Conservation (phyloP, 2,329 filamentous ascomycete genomes). For the Aspergillus phoenicis region DNA sequence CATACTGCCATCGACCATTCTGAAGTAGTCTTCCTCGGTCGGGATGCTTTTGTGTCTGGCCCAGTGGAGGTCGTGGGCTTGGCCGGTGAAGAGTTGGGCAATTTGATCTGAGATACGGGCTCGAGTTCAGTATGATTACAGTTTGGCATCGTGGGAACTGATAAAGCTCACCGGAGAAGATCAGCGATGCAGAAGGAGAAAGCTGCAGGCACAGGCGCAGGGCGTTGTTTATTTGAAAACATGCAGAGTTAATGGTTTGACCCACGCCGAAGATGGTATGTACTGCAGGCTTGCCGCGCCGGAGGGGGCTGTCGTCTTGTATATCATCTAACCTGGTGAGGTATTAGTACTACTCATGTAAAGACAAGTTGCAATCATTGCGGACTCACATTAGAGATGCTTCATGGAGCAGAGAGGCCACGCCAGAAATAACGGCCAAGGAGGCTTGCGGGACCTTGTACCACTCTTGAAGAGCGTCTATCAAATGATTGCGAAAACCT, state of each 20-base stretch:
- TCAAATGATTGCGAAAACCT: background rate
- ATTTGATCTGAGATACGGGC: slow-evolving; percentile 35
- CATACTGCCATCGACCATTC: slow-evolving; percentile 43
- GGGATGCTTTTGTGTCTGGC: slow-evolving; percentile 37
- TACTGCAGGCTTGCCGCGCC: slow-evolving; percentile 45
- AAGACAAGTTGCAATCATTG: background rate
- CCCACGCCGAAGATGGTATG: slow-evolving; percentile 48
- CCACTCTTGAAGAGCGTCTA: background rate
- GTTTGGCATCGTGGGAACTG: background rate
- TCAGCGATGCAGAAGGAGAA: background rate
- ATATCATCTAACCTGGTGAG: slow-evolving; percentile 33
- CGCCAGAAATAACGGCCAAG: background rate
- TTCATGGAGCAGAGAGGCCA: background rate
- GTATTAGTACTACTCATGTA: too few relatives aligned
- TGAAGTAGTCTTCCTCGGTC: slow-evolving; percentile 43
- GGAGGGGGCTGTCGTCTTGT: slow-evolving; percentile 45
- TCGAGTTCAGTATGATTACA: background rate
- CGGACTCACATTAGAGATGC: background rate
- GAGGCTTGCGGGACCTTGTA: background rate
- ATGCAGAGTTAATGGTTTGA: slow-evolving; percentile 51
- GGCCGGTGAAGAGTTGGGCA: slow-evolving; percentile 41
- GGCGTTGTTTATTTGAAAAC: slow-evolving; percentile 30
- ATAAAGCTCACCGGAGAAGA: background rate
- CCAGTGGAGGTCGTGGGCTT: slow-evolving; percentile 47
- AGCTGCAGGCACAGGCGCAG: background rate